These are phyloP conservation scores for Byssochlamys sp. DNA, from an alignment of 2,329 filamentous ascomycete species.

Conservation along the genomic window DNA sequence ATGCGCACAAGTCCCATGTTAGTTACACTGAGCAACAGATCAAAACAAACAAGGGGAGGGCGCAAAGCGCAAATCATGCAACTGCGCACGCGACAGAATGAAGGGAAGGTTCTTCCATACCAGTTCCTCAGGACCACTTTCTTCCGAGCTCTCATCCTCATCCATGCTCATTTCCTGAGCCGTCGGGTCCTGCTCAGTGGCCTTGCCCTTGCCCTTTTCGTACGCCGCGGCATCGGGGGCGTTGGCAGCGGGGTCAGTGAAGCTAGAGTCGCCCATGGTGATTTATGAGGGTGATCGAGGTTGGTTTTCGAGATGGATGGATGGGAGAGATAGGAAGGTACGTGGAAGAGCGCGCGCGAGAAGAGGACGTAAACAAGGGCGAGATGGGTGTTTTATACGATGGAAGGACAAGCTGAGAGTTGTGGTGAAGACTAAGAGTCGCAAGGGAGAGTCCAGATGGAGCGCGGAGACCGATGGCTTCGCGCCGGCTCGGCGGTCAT, in stretches of 20 bases:
- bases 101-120: slow-evolving; percentile 17
- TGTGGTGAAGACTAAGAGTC: not conserved
- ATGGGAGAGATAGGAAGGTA: slow-evolving; percentile 8
- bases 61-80: not conserved
- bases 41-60: not conserved
- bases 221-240: slow-evolving; percentile 34
- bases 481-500: not conserved
- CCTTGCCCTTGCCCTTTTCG: slow-evolving; percentile 85
- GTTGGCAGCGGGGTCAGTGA: slow-evolving; percentile 33
- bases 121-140: slow-evolving; percentile 45
- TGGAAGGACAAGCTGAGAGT: slow-evolving; percentile 2
- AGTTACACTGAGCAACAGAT: not conserved
- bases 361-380: slow-evolving; percentile 10
- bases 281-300: slow-evolving; percentile 1
- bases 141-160: slow-evolving; percentile 58
- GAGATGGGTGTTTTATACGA: slow-evolving; percentile 1
- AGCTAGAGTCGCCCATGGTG: slow-evolving; percentile 26
- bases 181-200: slow-evolving; percentile 40
- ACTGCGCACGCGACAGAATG: not conserved
- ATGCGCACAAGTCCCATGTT: not conserved
- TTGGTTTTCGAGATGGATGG: not conserved
- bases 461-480: not conserved
- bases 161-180: slow-evolving; percentile 59
- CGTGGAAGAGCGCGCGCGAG: slow-evolving; percentile 11
- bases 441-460: not conserved